Evolutionary conservation across 192 early-diverging fungal species (phyloP), one percentile per base, ranked within the genome.

Genomic region (Coemansia furcata): DNA sequence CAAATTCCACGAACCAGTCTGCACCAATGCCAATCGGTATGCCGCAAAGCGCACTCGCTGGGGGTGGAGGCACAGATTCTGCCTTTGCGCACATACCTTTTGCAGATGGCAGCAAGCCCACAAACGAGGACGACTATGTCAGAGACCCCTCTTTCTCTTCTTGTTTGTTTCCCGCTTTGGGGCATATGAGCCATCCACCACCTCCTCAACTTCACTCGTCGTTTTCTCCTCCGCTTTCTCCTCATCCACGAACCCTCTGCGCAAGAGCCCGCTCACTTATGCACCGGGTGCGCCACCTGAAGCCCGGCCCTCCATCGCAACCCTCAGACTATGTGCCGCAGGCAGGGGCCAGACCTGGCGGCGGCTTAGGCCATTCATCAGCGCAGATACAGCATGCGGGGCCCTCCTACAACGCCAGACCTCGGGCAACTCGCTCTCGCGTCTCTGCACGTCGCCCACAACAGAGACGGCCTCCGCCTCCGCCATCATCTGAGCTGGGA

Each of bases 141-240:
- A 33, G 33, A 36, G 55, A 58, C 12, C 55, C 35, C 55, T 58
- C 55, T 58, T 58, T 58, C 55, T 58, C 55, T 35, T 58, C 55
- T 32, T 58, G 55, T 37, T 9, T 58, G 55, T 58, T 58, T 58
- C 55, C 55, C n/a, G 30, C 55, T 9, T 17, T 58, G 55, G 55
- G 35, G 29, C 35, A 58, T 36, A 21, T 58, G 55, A 36, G 35
- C 55, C 35, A 58, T 36, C 36, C 39, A 37, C 43, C 69, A 5
- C 37, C 55, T 10, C 74, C 67, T 11, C 74, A 73, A 37, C 67
- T 71, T 5, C 63, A 62, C 21, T 82, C 80, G n/a, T 82, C 75
- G n/a, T 82, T 77, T 72, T 82, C 80, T 58, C 73, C 78, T 50
- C 74, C 80, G 33, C 38, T 43, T 23, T 68, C 75, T 23, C 74